Evolutionary conservation across 1,284 basidiomycete genomes (phyloP).

Genomic region (Tilletiopsis washingtonensis): DNA sequence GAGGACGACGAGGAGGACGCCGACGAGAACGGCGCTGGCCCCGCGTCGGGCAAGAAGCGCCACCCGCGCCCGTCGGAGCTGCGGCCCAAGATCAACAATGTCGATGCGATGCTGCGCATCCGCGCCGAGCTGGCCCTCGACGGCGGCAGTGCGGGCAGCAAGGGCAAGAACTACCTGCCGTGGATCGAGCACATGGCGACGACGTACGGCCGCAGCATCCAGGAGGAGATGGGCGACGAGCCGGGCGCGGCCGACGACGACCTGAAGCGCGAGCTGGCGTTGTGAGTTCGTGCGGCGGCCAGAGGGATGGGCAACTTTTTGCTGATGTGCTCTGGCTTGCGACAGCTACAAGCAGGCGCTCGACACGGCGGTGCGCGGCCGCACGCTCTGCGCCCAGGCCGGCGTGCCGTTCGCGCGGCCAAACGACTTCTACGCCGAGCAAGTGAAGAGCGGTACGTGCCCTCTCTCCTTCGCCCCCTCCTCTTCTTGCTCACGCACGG

Average conservation of each 20-base stretch:
- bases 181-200: conserved; percentile 45
- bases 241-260: conserved; percentile 59
- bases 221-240: conserved; percentile 54
- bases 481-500: no score
- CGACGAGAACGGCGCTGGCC: conserved; percentile 13
- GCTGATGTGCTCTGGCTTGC: not conserved
- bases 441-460: no score
- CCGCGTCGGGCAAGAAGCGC: not conserved
- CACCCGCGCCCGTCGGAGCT: not conserved
- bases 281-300: conserved; percentile 55
- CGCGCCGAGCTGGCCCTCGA: conserved; percentile 33
- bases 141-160: not conserved
- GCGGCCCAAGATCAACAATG: conserved; percentile 42
- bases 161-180: conserved; percentile 18
- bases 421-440: conserved; percentile 92
- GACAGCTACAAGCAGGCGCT: conserved; percentile 89
- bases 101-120: conserved; percentile 30
- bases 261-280: conserved; percentile 84
- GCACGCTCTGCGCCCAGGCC: conserved; percentile 65
- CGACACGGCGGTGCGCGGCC: conserved; percentile 68
- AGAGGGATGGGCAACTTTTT: not conserved
- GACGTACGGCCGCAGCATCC: conserved; percentile 21
- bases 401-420: conserved; percentile 83
- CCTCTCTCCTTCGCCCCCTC: no score
- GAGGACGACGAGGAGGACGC: conserved; percentile 22